Percentiles rank a stretch among this genome's conserved stretches.
phyloP scores from a whole-genome alignment of 2,329 filamentous ascomycete species.

The Scedosporium apiospermum region DNA sequence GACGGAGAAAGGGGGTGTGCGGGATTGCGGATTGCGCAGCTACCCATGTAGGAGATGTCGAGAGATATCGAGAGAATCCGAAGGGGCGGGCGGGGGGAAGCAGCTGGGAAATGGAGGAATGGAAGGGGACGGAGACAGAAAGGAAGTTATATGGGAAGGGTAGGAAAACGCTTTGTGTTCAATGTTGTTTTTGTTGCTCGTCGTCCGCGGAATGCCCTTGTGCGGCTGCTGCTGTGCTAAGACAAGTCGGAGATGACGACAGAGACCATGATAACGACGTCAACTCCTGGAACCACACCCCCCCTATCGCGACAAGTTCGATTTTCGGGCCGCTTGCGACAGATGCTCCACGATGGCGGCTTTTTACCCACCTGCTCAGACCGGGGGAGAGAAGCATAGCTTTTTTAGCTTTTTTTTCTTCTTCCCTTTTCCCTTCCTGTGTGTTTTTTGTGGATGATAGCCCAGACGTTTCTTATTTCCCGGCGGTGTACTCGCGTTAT shows the following conservation, averaged over 20 bases:
- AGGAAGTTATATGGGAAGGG: neutral
- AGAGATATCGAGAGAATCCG: no score
- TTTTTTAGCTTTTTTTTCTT: neutral
- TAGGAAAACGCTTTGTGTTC: neutral
- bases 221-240: neutral
- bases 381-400: neutral
- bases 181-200: neutral
- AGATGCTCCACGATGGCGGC: neutral
- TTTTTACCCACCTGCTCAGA: neutral
- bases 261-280: slow-evolving; percentile 2
- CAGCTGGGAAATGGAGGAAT: neutral
- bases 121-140: neutral
- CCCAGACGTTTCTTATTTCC: neutral
- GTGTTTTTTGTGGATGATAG: no score
- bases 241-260: neutral
- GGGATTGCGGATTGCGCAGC: neutral
- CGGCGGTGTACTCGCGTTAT: neutral
- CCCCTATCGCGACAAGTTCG: slow-evolving; percentile 1
- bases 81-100: no score
- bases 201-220: neutral
- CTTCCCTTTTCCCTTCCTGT: neutral
- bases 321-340: neutral
- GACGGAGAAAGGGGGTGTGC: neutral
- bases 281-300: slow-evolving; percentile 1
- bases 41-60: neutral